These are phyloP conservation scores for Beauveria sp. DNA, from an alignment of 2,329 filamentous ascomycete species.

Conservation along the genomic window DNA sequence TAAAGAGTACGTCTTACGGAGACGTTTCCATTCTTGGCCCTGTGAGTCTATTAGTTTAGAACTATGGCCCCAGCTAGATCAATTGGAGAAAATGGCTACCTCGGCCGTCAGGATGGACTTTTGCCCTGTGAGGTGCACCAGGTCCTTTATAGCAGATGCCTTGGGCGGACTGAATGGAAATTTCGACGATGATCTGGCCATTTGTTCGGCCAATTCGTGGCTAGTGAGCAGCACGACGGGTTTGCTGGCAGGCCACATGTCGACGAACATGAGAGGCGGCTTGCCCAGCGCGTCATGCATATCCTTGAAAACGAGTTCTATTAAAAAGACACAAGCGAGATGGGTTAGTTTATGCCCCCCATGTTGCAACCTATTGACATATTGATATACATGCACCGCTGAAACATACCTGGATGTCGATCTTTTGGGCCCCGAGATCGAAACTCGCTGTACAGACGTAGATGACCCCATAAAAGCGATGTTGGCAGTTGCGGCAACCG, in stretches of 20 bases:
- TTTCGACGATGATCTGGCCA: background rate
- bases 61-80: background rate
- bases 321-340: background rate
- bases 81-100: background rate
- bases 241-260: background rate
- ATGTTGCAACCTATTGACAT: background rate
- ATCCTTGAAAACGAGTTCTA: background rate
- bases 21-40: background rate
- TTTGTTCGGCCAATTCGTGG: background rate
- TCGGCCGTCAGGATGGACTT: background rate
- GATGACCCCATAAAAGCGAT: background rate
- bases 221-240: background rate
- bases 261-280: background rate
- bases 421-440: background rate
- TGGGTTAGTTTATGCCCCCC: background rate
- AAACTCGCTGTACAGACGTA: background rate
- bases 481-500: background rate
- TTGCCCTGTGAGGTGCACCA: background rate
- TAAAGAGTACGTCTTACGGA: background rate
- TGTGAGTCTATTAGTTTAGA: background rate
- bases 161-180: background rate
- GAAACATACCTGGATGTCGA: background rate
- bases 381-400: background rate
- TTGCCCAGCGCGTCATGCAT: background rate
- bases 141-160: background rate